Conservation (phyloP, 352 stramenopile species). For the Pythium brachiatum region DNA sequence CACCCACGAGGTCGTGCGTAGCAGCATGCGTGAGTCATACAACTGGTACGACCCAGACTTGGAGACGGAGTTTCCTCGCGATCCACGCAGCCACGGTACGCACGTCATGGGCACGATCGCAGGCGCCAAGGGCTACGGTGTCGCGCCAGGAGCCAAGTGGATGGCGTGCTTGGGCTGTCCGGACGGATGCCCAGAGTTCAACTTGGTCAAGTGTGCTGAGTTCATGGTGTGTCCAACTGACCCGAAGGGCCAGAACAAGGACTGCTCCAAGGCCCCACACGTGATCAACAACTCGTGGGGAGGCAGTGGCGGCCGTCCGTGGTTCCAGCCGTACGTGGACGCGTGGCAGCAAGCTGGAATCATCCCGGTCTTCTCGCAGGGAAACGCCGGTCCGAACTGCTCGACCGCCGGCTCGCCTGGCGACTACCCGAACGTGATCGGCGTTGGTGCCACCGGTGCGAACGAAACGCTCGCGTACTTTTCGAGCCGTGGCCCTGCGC, state of each 20-base stretch:
- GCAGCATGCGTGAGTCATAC: conserved; percentile 2
- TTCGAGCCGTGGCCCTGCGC: conserved; percentile 24
- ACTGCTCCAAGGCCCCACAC: neutral
- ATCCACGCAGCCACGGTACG: neutral
- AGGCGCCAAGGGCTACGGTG: neutral
- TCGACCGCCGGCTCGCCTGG: conserved; percentile 13
- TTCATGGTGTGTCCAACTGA: neutral
- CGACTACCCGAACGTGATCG: conserved; percentile 30
- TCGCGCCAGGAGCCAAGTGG: neutral
- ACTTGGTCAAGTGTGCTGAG: neutral
- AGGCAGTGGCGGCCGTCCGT: neutral
- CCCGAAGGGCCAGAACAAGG: neutral
- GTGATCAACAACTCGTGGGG: conserved; percentile 2
- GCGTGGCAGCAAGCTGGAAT: neutral
- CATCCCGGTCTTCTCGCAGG: conserved; percentile 2
- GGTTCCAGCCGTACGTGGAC: neutral
- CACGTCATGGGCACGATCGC: neutral
- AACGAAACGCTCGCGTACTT: conserved; percentile 24
- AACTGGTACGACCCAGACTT: conserved; percentile 2
- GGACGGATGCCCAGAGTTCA: neutral
- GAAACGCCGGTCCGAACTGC: neutral
- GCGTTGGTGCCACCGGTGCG: conserved; percentile 24
- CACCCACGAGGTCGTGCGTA: neutral
- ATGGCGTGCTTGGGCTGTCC: neutral
- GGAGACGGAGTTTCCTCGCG: neutral